Percentiles rank a stretch among this genome's conserved stretches.
Conservation (phyloP, 805 yeast genomes). For the Starmerella davenportii region DNA sequence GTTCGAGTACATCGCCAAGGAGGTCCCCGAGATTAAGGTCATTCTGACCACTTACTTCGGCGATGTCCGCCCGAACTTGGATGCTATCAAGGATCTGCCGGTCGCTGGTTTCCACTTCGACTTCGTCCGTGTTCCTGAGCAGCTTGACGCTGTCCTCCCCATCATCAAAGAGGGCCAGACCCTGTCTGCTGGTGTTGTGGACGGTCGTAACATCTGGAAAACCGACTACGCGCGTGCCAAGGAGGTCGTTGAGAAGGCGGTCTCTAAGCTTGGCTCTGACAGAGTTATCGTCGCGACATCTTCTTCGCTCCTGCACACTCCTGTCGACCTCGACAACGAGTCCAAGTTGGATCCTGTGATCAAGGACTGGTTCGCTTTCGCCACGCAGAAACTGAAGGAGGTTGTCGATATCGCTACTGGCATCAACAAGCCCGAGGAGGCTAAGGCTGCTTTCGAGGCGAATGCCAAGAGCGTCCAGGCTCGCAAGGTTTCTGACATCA, state of each 20-base stretch:
- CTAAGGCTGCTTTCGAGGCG: slow-evolving; percentile 57
- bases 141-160: slow-evolving; percentile 63
- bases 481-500: slow-evolving; percentile 70
- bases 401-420: slow-evolving; percentile 83
- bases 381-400: slow-evolving; percentile 87
- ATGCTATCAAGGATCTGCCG: slow-evolving; percentile 74
- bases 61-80: slow-evolving; percentile 92
- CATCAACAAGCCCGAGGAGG: slow-evolving; percentile 50
- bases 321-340: slow-evolving; percentile 89
- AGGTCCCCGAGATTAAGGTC: slow-evolving; percentile 58
- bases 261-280: slow-evolving; percentile 58
- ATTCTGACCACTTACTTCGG: slow-evolving; percentile 89
- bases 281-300: slow-evolving; percentile 78
- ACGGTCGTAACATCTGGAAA: slow-evolving; percentile 99
- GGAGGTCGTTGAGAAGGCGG: slow-evolving; percentile 62
- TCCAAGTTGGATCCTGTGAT: slow-evolving; percentile 74
- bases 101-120: slow-evolving; percentile 94
- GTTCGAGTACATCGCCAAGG: slow-evolving; percentile 53
- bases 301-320: slow-evolving; percentile 94
- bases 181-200: slow-evolving; percentile 91
- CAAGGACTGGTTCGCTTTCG: slow-evolving; percentile 97
- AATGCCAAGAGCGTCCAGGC: slow-evolving; percentile 74
- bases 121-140: slow-evolving; percentile 90
- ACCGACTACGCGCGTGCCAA: slow-evolving; percentile 81
- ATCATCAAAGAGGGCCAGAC: slow-evolving; percentile 53